Evolutionary conservation across 352 stramenopile species (phyloP).

Genomic region (Globisporangium polare): DNA sequence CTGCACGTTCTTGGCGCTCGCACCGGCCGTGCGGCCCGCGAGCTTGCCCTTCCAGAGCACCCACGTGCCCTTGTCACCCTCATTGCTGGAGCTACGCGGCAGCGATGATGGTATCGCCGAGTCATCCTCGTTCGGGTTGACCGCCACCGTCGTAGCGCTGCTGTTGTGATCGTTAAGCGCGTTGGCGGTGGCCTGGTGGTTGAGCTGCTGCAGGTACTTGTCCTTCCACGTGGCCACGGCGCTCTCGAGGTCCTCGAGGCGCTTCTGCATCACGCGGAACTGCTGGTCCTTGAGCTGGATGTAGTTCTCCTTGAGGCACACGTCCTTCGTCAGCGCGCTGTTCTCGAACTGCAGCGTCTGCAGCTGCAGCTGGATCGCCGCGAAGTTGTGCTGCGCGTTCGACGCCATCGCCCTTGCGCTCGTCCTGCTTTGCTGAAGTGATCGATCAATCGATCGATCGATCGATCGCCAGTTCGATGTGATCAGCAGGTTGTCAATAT

Average conservation of each 20-base stretch:
- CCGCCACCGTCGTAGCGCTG: background rate
- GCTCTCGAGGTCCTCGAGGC: conserved; percentile 57
- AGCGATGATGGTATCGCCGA: background rate
- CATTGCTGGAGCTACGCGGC: background rate
- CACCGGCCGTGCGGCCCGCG: background rate
- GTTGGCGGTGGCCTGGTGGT: conserved; percentile 2
- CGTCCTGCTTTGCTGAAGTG: too few species aligned
- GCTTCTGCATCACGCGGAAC: conserved; percentile 66
- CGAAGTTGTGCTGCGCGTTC: conserved; percentile 58
- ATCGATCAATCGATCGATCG: too few species aligned
- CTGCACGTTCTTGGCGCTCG: conserved; percentile 24
- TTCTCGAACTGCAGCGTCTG: conserved; percentile 59
- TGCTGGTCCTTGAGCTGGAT: conserved; percentile 74
- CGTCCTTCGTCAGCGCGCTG: conserved; percentile 48
- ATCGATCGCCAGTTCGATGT: too few species aligned
- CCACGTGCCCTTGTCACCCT: conserved; percentile 16
- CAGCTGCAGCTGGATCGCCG: conserved; percentile 54
- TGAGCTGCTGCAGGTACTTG: conserved; percentile 51
- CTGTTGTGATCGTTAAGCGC: background rate
- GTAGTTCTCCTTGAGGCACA: conserved; percentile 74
- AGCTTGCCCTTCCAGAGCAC: conserved; percentile 33
- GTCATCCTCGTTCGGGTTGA: conserved; percentile 16
- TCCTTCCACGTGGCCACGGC: conserved; percentile 63
- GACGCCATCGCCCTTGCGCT: conserved; percentile 12
- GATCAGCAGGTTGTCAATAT: too few species aligned